Percentiles rank a stretch among this genome's conserved stretches.
These are phyloP conservation scores for Fistulinella cinereoalba DNA, from an alignment of 1,284 basidiomycete species.

Conservation along the genomic window DNA sequence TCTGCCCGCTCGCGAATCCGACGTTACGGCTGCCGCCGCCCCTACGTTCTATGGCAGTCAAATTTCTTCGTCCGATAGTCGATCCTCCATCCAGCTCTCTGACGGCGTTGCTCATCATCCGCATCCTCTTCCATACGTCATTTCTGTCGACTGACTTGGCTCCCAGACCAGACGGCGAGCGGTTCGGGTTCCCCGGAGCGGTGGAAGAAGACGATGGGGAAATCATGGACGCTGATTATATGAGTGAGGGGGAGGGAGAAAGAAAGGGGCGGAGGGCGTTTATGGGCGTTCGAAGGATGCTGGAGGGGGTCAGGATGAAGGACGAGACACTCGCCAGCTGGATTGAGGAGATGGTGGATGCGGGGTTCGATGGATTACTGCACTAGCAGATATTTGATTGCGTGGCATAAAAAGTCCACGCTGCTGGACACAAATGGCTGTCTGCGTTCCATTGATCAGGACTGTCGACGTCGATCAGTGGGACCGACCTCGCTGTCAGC, in stretches of 20 bases:
- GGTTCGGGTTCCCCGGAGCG: constrained; percentile 78
- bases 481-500: too few relatives aligned
- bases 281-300: constrained; percentile 51
- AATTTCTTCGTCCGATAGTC: constrained; percentile 50
- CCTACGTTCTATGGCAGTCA: constrained; percentile 54
- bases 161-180: constrained; percentile 70
- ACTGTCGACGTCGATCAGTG: too few relatives aligned
- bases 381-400: constrained; percentile 11
- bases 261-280: constrained; percentile 69
- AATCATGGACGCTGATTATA: constrained; percentile 28
- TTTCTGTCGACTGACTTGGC: constrained; percentile 69
- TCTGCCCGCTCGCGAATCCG: constrained; percentile 57
- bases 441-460: too few relatives aligned
- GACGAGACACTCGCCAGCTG: constrained; percentile 72
- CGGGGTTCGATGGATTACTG: constrained; percentile 37
- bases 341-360: constrained; percentile 77
- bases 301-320: constrained; percentile 64
- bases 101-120: constrained; percentile 71
- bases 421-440: not conserved
- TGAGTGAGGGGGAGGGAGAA: constrained; percentile 60
- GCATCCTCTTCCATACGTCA: constrained; percentile 70
- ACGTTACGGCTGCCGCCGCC: constrained; percentile 64
- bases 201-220: constrained; percentile 64
- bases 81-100: constrained; percentile 73
- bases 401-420: constrained; percentile 2